Percentiles rank a stretch among this genome's conserved stretches.
phyloP scores from a whole-genome alignment of 345 rosid genomes.

The Anacardium occidentale region DNA sequence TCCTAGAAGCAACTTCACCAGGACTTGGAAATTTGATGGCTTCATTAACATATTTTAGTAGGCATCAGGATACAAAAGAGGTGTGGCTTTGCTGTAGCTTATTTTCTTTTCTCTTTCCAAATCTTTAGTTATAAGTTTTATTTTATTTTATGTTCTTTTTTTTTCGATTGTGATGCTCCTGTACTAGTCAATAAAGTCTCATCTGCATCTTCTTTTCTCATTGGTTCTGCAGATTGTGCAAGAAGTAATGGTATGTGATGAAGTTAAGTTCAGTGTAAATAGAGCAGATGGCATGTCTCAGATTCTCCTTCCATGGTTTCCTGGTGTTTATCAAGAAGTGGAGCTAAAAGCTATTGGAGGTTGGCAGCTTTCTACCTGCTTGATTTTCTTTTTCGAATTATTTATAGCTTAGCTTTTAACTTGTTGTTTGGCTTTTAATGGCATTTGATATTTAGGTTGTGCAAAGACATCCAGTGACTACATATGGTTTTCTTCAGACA shows the following conservation, averaged over 20 bases:
- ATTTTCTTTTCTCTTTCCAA: conserved; percentile 1
- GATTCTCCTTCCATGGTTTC: conserved; percentile 83
- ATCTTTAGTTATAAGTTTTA: background rate
- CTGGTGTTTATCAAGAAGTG: conserved; percentile 76
- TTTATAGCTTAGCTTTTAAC: conserved; percentile 12
- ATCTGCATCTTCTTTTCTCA: conserved; percentile 22
- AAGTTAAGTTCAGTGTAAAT: conserved; percentile 58
- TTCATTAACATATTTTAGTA: conserved; percentile 63
- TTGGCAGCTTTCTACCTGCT: conserved; percentile 27
- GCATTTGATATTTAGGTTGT: conserved; percentile 56
- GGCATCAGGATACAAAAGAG: conserved; percentile 51
- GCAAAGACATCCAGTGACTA: conserved; percentile 74
- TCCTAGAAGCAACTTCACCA: conserved; percentile 56
- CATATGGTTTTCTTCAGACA: conserved; percentile 89
- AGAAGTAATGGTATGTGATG: conserved; percentile 76
- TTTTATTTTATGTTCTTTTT: background rate
- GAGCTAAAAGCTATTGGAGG: conserved; percentile 82
- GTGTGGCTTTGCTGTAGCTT: conserved; percentile 33
- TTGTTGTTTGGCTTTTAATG: conserved; percentile 18
- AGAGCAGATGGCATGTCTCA: conserved; percentile 34
- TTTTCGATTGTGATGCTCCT: conserved; percentile 1
- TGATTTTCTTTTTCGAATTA: conserved; percentile 5
- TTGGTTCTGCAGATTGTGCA: conserved; percentile 75
- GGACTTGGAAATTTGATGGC: conserved; percentile 75
- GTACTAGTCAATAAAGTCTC: background rate